Evolutionary conservation across 2,329 filamentous ascomycete species (phyloP).

Genomic region (Nothophoma quercina): DNA sequence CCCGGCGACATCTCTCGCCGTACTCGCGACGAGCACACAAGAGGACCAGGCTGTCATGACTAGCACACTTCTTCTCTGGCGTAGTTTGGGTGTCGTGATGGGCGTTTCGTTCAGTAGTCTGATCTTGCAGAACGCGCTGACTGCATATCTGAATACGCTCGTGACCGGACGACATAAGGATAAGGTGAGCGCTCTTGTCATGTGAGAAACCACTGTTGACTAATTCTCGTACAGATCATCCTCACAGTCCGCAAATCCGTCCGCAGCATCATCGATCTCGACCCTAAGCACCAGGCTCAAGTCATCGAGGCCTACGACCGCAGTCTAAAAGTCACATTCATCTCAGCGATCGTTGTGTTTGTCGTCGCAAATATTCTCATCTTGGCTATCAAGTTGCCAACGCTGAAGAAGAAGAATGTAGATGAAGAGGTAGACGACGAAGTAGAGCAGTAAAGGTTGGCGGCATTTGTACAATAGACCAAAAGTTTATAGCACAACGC

Average conservation of each 20-base stretch:
- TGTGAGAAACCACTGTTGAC: not conserved
- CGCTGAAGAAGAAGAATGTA: conserved; percentile 37
- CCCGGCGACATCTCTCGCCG: conserved; percentile 52
- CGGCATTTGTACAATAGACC: too few relatives aligned
- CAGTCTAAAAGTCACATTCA: conserved; percentile 53
- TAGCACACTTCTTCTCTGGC: conserved; percentile 74
- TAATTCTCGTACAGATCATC: conserved; percentile 48
- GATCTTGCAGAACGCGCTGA: conserved; percentile 75
- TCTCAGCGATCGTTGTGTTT: conserved; percentile 54
- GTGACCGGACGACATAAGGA: conserved; percentile 68
- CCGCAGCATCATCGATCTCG: conserved; percentile 55
- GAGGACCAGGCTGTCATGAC: conserved; percentile 62
- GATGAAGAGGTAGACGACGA: conserved; percentile 16
- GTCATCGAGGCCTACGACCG: conserved; percentile 52
- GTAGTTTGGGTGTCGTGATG: conserved; percentile 74
- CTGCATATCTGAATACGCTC: conserved; percentile 64
- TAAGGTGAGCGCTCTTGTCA: conserved; percentile 43
- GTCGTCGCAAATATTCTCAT: conserved; percentile 61
- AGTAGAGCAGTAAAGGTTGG: not conserved
- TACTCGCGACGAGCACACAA: conserved; percentile 53
- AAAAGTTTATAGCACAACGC: too few relatives aligned
- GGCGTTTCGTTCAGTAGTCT: conserved; percentile 76
- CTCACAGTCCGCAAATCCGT: conserved; percentile 60
- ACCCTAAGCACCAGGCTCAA: conserved; percentile 56
- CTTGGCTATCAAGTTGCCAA: conserved; percentile 62